A percentile compares a stretch with the other conserved stretches of the same genome.
Conservation (phyloP, 169 alveolate species). For the Babesia ovis region DNA sequence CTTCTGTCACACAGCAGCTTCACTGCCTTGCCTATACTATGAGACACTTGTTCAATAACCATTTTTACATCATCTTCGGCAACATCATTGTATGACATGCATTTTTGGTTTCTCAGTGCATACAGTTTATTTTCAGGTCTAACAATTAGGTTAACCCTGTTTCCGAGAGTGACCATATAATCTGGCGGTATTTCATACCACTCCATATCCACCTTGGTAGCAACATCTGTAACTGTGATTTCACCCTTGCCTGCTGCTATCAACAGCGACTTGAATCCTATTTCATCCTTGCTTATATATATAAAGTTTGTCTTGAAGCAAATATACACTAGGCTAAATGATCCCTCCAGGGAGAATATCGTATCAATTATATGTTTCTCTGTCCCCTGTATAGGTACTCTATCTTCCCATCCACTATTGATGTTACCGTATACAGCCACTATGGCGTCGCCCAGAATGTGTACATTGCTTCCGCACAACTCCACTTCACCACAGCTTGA, state of each 20-base stretch:
- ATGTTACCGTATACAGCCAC: slow-evolving; percentile 46
- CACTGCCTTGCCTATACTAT: slow-evolving; percentile 22
- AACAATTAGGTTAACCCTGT: not conserved
- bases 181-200: slow-evolving; percentile 63
- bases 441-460: not conserved
- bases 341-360: slow-evolving; percentile 14
- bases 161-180: not conserved
- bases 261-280: slow-evolving; percentile 52
- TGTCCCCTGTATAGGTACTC: not conserved
- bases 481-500: slow-evolving; percentile 16
- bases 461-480: slow-evolving; percentile 17
- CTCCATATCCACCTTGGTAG: not conserved
- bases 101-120: not conserved
- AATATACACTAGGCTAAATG: slow-evolving; percentile 31
- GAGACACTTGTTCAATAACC: slow-evolving; percentile 13
- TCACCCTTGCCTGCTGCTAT: not conserved
- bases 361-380: not conserved
- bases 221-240: slow-evolving; percentile 9
- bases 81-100: not conserved
- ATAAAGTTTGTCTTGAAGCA: slow-evolving; percentile 22
- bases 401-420: not conserved
- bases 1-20: slow-evolving; percentile 6
- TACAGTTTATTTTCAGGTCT: not conserved
- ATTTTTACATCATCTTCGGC: not conserved
- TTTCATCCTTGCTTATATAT: slow-evolving; percentile 39